Conservation (phyloP, 2,329 filamentous ascomycete genomes). For the Hypoxylon sp. region DNA sequence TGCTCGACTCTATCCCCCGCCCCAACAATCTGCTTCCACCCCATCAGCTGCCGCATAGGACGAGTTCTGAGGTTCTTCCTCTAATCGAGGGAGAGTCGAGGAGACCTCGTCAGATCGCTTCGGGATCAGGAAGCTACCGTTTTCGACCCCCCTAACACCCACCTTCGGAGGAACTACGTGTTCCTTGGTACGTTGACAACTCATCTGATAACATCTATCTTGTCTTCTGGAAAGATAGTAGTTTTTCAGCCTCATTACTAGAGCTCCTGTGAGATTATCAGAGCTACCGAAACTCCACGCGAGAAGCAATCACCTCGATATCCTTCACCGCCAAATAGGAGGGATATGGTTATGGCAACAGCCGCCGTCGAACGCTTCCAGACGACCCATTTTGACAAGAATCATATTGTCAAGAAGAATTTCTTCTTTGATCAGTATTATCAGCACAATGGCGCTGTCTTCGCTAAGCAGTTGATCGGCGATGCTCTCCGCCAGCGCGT, state of each 20-base stretch:
- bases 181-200: slow-evolving; percentile 35
- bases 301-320: slow-evolving; percentile 27
- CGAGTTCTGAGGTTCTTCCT: slow-evolving; percentile 98
- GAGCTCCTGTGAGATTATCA: slow-evolving; percentile 32
- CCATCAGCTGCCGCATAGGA: slow-evolving; percentile 99
- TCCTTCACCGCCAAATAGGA: slow-evolving; percentile 43
- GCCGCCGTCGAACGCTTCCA: slow-evolving; percentile 63
- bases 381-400: slow-evolving; percentile 59
- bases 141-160: slow-evolving; percentile 93
- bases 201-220: slow-evolving; percentile 33
- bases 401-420: slow-evolving; percentile 51
- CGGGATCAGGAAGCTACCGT: slow-evolving; percentile 90
- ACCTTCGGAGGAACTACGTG: slow-evolving; percentile 35
- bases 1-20: slow-evolving; percentile 60
- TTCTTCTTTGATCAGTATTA: slow-evolving; percentile 50
- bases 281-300: slow-evolving; percentile 30
- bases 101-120: slow-evolving; percentile 92
- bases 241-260: slow-evolving; percentile 23
- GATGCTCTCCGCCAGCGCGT: slow-evolving; percentile 87
- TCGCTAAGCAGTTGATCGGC: slow-evolving; percentile 83
- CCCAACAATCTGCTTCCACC: slow-evolving; percentile 63
- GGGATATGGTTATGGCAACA: slow-evolving; percentile 73
- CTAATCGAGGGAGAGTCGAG: slow-evolving; percentile 99
- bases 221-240: slow-evolving; percentile 30
- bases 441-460: slow-evolving; percentile 54